These are phyloP conservation scores for Aspergillus indologenus DNA, from an alignment of 495 filamentous ascomycete species.

Conservation along the genomic window DNA sequence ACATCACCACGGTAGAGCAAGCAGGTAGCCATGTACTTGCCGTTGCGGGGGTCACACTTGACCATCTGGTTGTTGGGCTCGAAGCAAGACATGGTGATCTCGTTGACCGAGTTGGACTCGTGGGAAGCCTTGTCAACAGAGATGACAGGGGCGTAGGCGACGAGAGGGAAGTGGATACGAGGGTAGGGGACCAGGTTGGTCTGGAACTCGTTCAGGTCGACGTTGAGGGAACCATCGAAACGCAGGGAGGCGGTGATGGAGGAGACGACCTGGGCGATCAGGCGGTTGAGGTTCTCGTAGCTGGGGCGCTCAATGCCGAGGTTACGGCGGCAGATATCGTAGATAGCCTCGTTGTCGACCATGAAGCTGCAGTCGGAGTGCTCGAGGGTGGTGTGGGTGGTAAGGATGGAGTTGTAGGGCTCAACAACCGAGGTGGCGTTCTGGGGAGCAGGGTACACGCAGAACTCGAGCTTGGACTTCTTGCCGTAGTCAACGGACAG, in stretches of 20 bases:
- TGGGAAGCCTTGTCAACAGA: constrained; percentile 91
- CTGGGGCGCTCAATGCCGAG: constrained; percentile 94
- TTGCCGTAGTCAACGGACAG: constrained; percentile 98
- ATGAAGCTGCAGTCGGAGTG: constrained; percentile 99
- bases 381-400: constrained; percentile 98
- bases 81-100: constrained; percentile 68
- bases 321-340: constrained; percentile 98
- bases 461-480: constrained; percentile 99
- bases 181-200: constrained; percentile 98
- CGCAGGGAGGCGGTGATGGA: constrained; percentile 98
- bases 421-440: constrained; percentile 96
- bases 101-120: constrained; percentile 73
- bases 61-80: constrained; percentile 95
- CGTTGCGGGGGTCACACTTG: constrained; percentile 97
- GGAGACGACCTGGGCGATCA: constrained; percentile 98
- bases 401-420: constrained; percentile 98
- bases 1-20: constrained; percentile 98
- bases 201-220: constrained; percentile 99
- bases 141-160: constrained; percentile 92
- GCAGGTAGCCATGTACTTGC: constrained; percentile 99
- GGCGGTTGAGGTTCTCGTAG: constrained; percentile 96
- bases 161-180: constrained; percentile 98
- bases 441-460: constrained; percentile 95
- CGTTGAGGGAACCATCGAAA: constrained; percentile 98
- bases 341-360: constrained; percentile 99